phyloP scores from a whole-genome alignment of 805 yeast species.

The Candida chauliodis region DNA sequence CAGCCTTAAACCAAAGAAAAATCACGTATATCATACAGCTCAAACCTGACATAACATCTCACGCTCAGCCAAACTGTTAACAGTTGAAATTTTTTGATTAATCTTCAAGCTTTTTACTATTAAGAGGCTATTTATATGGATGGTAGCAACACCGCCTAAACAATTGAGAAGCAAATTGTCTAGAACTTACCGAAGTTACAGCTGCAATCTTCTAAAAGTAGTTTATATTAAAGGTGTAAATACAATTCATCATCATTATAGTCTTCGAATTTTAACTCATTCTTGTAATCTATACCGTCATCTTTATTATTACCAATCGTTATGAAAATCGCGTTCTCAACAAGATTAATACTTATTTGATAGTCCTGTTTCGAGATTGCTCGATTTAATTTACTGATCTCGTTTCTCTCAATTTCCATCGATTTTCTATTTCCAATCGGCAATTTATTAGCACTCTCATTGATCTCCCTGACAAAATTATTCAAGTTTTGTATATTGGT shows the following conservation, averaged over 20 bases:
- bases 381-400: slow-evolving; percentile 8
- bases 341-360: slow-evolving; percentile 10
- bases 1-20: too few relatives aligned
- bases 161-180: too few relatives aligned
- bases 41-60: too few relatives aligned
- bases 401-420: slow-evolving; percentile 18
- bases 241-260: slow-evolving; percentile 10
- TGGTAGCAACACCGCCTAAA: too few relatives aligned
- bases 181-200: too few relatives aligned
- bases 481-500: slow-evolving; percentile 15
- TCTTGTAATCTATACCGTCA: slow-evolving; percentile 14
- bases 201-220: too few relatives aligned
- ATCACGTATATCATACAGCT: too few relatives aligned
- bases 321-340: slow-evolving; percentile 20
- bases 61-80: too few relatives aligned
- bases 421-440: slow-evolving; percentile 19
- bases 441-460: slow-evolving; percentile 10
- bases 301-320: slow-evolving; percentile 7
- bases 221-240: neutral
- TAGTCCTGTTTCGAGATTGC: slow-evolving; percentile 7
- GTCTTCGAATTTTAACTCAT: slow-evolving; percentile 12
- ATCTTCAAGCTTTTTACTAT: too few relatives aligned
- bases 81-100: too few relatives aligned
- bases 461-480: slow-evolving; percentile 14
- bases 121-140: too few relatives aligned